phyloP scores from a whole-genome alignment of 495 filamentous ascomycete species.

The Penicillium parvum region DNA sequence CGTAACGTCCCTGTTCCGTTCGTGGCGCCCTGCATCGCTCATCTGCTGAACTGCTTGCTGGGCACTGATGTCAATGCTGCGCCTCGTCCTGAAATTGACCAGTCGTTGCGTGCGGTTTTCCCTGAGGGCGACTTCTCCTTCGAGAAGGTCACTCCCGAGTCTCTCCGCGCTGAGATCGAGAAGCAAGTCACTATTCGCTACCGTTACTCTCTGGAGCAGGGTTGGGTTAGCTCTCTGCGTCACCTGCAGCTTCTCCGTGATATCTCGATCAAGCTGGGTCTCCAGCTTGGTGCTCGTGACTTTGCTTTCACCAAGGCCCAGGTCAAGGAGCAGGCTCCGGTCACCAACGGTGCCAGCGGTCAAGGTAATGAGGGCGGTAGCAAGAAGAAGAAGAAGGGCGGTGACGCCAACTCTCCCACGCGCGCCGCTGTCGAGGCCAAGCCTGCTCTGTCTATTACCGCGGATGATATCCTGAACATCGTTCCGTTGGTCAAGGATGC shows the following conservation, averaged over 20 bases:
- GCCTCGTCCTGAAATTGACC: slow-evolving; percentile 73
- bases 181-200: slow-evolving; percentile 68
- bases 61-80: slow-evolving; percentile 70
- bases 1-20: slow-evolving; percentile 75
- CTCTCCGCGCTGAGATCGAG: slow-evolving; percentile 64
- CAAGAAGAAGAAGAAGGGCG: slow-evolving; percentile 70
- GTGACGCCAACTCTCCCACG: slow-evolving; percentile 49
- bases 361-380: slow-evolving; percentile 44
- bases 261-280: slow-evolving; percentile 80
- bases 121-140: slow-evolving; percentile 80
- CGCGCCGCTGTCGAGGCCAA: slow-evolving; percentile 37
- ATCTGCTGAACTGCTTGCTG: slow-evolving; percentile 92
- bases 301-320: slow-evolving; percentile 63
- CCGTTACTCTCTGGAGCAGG: slow-evolving; percentile 63
- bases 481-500: slow-evolving; percentile 94
- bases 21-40: slow-evolving; percentile 69
- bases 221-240: slow-evolving; percentile 62
- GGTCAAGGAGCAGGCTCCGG: slow-evolving; percentile 34
- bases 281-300: slow-evolving; percentile 80
- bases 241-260: slow-evolving; percentile 86
- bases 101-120: slow-evolving; percentile 67
- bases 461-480: slow-evolving; percentile 86
- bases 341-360: slow-evolving; percentile 40
- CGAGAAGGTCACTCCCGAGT: slow-evolving; percentile 67
- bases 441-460: slow-evolving; percentile 56